Evolutionary conservation across 2,329 filamentous ascomycete genomes (phyloP).

Genomic region (Cytospora piceicola): DNA sequence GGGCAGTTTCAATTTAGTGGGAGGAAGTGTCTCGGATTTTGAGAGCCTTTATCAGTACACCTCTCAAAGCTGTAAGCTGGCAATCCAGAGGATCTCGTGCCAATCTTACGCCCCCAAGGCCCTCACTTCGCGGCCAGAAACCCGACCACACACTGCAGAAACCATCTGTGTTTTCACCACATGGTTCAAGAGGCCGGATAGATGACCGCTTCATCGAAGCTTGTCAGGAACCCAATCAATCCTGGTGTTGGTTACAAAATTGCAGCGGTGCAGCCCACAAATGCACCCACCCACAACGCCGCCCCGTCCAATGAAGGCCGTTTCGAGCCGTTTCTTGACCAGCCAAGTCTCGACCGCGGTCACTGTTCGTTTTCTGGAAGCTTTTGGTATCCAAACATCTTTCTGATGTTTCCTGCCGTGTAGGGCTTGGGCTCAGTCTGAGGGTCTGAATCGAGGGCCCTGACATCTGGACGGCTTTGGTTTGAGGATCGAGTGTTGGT

Average conservation of each 20-base stretch:
- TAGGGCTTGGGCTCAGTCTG: not conserved
- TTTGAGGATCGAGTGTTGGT: not conserved
- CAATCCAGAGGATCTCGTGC: not conserved
- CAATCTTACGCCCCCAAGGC: not conserved
- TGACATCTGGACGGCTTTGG: not conserved
- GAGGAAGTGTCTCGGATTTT: not conserved
- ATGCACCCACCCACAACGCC: not conserved
- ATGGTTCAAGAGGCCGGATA: not conserved
- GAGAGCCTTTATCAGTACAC: not conserved
- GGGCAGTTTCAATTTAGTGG: not conserved
- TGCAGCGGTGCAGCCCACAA: conserved; percentile 6
- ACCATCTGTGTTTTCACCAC: not conserved
- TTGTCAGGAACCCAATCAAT: conserved; percentile 17
- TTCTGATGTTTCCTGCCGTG: too few species aligned
- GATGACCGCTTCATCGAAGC: conserved; percentile 8
- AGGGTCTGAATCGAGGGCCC: not conserved
- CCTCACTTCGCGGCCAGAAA: not conserved
- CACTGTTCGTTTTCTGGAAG: conserved; percentile 5
- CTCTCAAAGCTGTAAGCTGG: not conserved
- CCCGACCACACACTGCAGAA: not conserved
- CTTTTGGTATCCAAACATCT: not conserved
- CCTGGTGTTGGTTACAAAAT: not conserved
- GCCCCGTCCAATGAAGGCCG: conserved; percentile 5
- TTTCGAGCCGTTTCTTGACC: conserved; percentile 12
- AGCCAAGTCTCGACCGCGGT: conserved; percentile 18